Evolutionary conservation across 1,284 basidiomycete species (phyloP).

Genomic region (Athelia psychrophila): DNA sequence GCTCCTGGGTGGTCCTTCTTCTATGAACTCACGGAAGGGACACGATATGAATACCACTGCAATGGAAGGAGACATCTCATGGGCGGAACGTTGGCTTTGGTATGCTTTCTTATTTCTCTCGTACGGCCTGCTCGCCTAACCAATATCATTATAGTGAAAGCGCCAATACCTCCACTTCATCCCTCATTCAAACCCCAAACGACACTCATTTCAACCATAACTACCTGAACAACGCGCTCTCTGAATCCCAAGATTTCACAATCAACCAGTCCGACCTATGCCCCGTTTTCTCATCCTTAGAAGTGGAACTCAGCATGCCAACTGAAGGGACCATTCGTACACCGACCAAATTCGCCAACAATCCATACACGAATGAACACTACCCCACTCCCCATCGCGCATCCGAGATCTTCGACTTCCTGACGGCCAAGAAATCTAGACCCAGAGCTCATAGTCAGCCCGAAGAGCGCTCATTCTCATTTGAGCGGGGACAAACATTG

Average conservation of each 20-base stretch:
- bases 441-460: background rate
- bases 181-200: slow-evolving; percentile 43
- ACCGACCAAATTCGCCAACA: slow-evolving; percentile 25
- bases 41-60: slow-evolving; percentile 22
- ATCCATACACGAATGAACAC: slow-evolving; percentile 21
- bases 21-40: slow-evolving; percentile 17
- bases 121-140: slow-evolving; percentile 7
- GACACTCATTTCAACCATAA: slow-evolving; percentile 25
- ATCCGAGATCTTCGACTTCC: slow-evolving; percentile 66
- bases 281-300: slow-evolving; percentile 64
- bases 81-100: slow-evolving; percentile 74
- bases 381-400: slow-evolving; percentile 58
- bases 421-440: slow-evolving; percentile 39
- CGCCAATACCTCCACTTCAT: slow-evolving; percentile 42
- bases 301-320: slow-evolving; percentile 61
- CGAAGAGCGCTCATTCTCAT: background rate
- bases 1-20: slow-evolving; percentile 54
- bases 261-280: slow-evolving; percentile 35
- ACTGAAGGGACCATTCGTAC: slow-evolving; percentile 25
- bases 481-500: background rate
- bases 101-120: slow-evolving; percentile 27
- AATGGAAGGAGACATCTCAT: slow-evolving; percentile 70
- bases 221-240: slow-evolving; percentile 31
- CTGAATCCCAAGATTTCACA: slow-evolving; percentile 44
- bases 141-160: slow-evolving; percentile 10